Conservation (phyloP, 192 early-diverging fungal genomes). For the Entomortierella lignicola region DNA sequence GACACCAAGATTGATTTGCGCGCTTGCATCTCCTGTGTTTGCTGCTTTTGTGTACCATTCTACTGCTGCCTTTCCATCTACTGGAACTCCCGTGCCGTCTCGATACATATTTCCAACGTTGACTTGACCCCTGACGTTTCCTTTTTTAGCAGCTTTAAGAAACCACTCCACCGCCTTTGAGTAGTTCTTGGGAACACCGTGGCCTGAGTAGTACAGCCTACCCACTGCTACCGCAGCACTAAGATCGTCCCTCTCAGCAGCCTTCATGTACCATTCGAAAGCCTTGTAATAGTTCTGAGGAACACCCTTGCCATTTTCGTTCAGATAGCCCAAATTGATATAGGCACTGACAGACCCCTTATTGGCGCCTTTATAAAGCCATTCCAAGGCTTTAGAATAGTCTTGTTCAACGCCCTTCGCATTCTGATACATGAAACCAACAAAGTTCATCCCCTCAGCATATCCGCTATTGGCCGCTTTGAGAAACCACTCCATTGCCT, state of each 20-base stretch:
- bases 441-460: neutral
- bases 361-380: neutral
- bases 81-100: neutral
- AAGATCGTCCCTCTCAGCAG: neutral
- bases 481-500: neutral
- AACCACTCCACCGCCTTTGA: neutral
- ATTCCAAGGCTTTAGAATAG: neutral
- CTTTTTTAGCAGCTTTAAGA: neutral
- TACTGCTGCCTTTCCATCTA: neutral
- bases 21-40: neutral
- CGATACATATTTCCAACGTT: neutral
- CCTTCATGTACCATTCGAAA: neutral
- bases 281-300: neutral
- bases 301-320: neutral
- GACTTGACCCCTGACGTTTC: neutral
- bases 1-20: neutral
- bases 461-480: neutral
- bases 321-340: neutral
- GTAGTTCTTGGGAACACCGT: neutral
- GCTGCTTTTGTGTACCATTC: neutral
- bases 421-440: neutral
- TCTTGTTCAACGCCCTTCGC: neutral
- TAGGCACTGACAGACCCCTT: neutral
- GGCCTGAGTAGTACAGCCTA: neutral
- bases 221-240: neutral